Percentiles rank a stretch among this genome's conserved stretches.
Evolutionary conservation across 1,284 basidiomycete species (phyloP).

Genomic region (Macrocystidia cucumis): DNA sequence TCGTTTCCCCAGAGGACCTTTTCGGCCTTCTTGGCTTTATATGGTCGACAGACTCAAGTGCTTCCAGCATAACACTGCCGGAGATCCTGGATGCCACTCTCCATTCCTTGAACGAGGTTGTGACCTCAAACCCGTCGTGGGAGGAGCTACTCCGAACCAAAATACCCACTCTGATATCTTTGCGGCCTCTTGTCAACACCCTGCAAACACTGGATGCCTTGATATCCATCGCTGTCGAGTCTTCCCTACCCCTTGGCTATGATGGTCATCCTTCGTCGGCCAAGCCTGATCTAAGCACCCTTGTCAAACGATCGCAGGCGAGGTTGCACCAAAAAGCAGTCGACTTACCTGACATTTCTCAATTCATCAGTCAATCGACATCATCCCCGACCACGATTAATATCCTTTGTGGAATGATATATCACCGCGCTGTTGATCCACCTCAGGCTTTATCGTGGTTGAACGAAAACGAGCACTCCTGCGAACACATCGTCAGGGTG

Average conservation of each 20-base stretch:
- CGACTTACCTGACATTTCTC: too few species aligned
- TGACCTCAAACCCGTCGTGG: slow-evolving; percentile 12
- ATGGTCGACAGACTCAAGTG: slow-evolving; percentile 6
- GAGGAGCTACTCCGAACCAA: slow-evolving; percentile 19
- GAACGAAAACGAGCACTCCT: slow-evolving; percentile 12
- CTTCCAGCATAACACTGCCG: slow-evolving; percentile 11
- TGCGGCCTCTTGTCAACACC: slow-evolving; percentile 25
- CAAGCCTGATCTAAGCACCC: too few species aligned
- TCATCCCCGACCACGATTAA: slow-evolving; percentile 34
- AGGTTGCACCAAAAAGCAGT: too few species aligned
- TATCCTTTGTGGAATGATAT: slow-evolving; percentile 36
- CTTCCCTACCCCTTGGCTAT: slow-evolving; percentile 33
- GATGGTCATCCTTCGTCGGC: too few species aligned
- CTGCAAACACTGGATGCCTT: slow-evolving; percentile 36
- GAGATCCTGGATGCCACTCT: slow-evolving; percentile 23
- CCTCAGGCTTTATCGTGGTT: slow-evolving; percentile 20
- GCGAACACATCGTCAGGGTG: slow-evolving; percentile 25
- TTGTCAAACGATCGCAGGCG: slow-evolving; percentile 16
- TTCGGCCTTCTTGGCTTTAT: slow-evolving; percentile 28
- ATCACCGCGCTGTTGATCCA: slow-evolving; percentile 18
- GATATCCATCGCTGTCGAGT: slow-evolving; percentile 32
- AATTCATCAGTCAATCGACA: slow-evolving; percentile 25
- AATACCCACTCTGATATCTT: slow-evolving; percentile 23
- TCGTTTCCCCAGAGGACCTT: slow-evolving; percentile 28
- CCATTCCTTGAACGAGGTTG: slow-evolving; percentile 19